Evolutionary conservation across 2,329 filamentous ascomycete genomes (phyloP), one percentile per base, ranked within the genome.

Genomic region (Phaeosphaeria sp.): DNA sequence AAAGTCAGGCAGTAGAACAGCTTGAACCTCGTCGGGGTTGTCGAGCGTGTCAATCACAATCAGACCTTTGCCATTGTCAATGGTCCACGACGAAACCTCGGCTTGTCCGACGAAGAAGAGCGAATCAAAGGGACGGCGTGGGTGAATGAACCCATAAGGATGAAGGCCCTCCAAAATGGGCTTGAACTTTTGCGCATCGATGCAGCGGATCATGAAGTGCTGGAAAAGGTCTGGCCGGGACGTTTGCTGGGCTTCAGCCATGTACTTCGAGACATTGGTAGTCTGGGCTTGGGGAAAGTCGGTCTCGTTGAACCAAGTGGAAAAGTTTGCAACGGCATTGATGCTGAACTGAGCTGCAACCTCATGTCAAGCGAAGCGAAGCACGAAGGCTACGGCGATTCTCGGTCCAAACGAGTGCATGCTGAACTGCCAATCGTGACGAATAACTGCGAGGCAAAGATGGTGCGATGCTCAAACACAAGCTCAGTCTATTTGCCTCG

Each of bases 261-360:
- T 55, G 18, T 51, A 51, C 6, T 51, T 33, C n/a, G 54, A 56
- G 22, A 64, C 61, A 44, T 64, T 61, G 20, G n/a, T 17, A 4
- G 8, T 18, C 24, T 56, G 53, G n/a, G 44, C 39, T n/a, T 51
- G 51, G 11, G 53, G 48, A 44, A 46, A 56, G 17, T 22, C 46
- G 17, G 53, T 56, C 18, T 13, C 24, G 25, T 48, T 48, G 21
- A 24, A 48, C 20, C 24, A 48, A 15, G 21, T 27, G 2, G 36
- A 25, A 30, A 48, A 48, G 25, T 48, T 30, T 25, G 39, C 33
- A 30, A 48, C 2, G 87, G 87, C 61, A 70, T 87, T 0, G 30
- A 36, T 36, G 30, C 6, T 36, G 30, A 36, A 36, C 11, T 36
- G 30, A 13, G 30, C 30, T 36, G 30, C 30, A 13, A 13, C 11